Evolutionary conservation across 148 eudicot species (phyloP).

Genomic region (Chenopodium formosanum): DNA sequence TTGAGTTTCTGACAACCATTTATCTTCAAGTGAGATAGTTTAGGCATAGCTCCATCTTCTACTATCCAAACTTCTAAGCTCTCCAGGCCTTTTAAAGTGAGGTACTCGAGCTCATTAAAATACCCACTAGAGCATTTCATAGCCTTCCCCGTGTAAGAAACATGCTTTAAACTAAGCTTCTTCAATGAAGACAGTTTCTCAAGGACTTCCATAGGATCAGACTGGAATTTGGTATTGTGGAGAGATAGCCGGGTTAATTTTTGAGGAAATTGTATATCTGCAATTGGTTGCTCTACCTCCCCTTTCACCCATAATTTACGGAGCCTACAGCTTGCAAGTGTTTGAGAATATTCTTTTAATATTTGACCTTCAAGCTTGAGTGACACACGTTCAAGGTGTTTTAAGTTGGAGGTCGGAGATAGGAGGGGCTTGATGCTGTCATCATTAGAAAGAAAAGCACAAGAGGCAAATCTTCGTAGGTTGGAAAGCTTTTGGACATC

Average conservation of each 20-base stretch:
- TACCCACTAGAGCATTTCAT: slow-evolving; percentile 8
- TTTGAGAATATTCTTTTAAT: background rate
- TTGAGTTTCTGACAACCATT: slow-evolving; percentile 13
- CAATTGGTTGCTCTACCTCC: background rate
- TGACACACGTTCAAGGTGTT: slow-evolving; percentile 16
- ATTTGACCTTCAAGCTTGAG: slow-evolving; percentile 9
- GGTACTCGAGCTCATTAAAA: slow-evolving; percentile 14
- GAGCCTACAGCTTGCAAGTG: background rate
- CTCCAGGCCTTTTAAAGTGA: slow-evolving; percentile 17
- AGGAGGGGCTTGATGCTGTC: background rate
- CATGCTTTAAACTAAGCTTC: slow-evolving; percentile 18
- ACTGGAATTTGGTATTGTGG: background rate
- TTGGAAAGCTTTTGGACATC: slow-evolving; percentile 8
- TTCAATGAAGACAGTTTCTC: slow-evolving; percentile 10
- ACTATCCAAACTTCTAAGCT: slow-evolving; percentile 6
- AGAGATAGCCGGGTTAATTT: background rate
- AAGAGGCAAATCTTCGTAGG: slow-evolving; percentile 19
- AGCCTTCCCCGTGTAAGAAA: background rate
- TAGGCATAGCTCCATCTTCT: slow-evolving; percentile 14
- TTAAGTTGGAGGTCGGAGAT: background rate
- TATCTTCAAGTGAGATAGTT: slow-evolving; percentile 16
- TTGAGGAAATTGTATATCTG: background rate
- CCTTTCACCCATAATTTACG: slow-evolving; percentile 24
- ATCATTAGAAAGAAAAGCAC: background rate
- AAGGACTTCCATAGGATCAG: slow-evolving; percentile 26